phyloP scores from a whole-genome alignment of 2,329 filamentous ascomycete species.

The Xylariales sp. region DNA sequence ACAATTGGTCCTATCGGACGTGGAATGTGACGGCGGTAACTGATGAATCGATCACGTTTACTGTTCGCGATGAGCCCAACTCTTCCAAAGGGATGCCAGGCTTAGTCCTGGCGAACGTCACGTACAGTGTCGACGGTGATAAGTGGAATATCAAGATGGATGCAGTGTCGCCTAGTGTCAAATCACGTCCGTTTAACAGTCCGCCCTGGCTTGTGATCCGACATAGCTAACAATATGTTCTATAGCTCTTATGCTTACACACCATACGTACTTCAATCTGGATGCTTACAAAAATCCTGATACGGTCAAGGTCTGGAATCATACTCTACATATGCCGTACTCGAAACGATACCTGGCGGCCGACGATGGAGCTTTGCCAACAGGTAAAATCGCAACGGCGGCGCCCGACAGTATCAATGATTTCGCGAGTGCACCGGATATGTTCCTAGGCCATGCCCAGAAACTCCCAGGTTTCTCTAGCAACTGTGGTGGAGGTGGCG shows the following conservation, averaged over 20 bases:
- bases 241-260: constrained; percentile 31
- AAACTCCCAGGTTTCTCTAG: constrained; percentile 65
- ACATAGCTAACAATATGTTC: constrained; percentile 14
- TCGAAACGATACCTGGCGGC: constrained; percentile 67
- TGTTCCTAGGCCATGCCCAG: constrained; percentile 70
- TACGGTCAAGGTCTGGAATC: constrained; percentile 67
- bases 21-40: constrained; percentile 70
- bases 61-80: constrained; percentile 69
- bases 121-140: constrained; percentile 68
- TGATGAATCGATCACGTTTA: constrained; percentile 71
- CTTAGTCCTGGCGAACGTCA: constrained; percentile 69
- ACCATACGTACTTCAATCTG: constrained; percentile 75
- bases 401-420: constrained; percentile 69
- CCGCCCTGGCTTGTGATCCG: neutral
- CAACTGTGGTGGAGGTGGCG: constrained; percentile 71
- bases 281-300: constrained; percentile 71
- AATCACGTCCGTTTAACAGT: constrained; percentile 53
- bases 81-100: constrained; percentile 71
- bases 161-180: constrained; percentile 63
- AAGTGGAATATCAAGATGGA: constrained; percentile 71
- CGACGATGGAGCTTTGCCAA: constrained; percentile 68
- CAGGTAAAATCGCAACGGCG: constrained; percentile 69
- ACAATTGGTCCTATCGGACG: constrained; percentile 72
- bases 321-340: constrained; percentile 72
- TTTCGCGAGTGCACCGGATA: constrained; percentile 71